Conservation (phyloP, 768 basidiomycete species). For the Trametes villosa region DNA sequence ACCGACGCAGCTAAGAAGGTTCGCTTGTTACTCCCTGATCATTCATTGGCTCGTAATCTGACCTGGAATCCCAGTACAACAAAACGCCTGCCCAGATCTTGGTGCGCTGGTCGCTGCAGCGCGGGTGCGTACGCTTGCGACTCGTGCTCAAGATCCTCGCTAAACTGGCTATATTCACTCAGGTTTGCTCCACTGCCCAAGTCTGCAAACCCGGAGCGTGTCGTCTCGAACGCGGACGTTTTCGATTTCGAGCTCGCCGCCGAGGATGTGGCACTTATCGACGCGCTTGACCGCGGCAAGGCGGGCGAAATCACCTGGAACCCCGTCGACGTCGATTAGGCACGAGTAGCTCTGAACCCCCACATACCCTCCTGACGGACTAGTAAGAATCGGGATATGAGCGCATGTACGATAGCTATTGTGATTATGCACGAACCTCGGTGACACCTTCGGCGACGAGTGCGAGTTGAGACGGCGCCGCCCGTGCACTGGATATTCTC, state of each 20-base stretch:
- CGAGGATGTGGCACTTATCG: slow-evolving; percentile 48
- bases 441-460: no score
- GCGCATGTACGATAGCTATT: no score
- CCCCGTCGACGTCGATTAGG: slow-evolving; percentile 48
- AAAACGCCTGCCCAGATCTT: slow-evolving; percentile 78
- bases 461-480: no score
- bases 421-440: no score
- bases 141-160: no score
- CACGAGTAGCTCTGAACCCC: no score
- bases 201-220: slow-evolving; percentile 44
- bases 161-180: background rate
- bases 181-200: slow-evolving; percentile 56
- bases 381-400: no score
- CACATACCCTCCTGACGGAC: no score
- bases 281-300: slow-evolving; percentile 48
- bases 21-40: background rate
- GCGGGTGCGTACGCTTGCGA: slow-evolving; percentile 48
- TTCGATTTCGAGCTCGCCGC: slow-evolving; percentile 50
- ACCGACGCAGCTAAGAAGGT: slow-evolving; percentile 55
- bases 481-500: no score
- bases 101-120: slow-evolving; percentile 91
- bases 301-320: slow-evolving; percentile 53
- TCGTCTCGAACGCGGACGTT: slow-evolving; percentile 48
- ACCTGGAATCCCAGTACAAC: slow-evolving; percentile 36
- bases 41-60: background rate